Conservation (phyloP, 495 filamentous ascomycete genomes). For the Barbatosphaeria neglecta region DNA sequence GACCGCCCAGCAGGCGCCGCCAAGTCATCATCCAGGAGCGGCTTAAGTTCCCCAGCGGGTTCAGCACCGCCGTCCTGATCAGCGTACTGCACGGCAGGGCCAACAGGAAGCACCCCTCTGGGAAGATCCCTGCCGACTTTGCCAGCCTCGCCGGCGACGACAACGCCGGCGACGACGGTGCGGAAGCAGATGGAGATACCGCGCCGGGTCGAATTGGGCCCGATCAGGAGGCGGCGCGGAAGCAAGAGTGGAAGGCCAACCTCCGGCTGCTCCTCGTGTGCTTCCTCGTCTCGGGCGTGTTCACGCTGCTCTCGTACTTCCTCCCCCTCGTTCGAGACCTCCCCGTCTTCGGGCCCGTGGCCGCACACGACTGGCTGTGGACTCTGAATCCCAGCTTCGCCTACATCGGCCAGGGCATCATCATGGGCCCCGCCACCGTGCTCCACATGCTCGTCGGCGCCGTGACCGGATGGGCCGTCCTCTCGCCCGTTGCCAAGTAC, state of each 20-base stretch:
- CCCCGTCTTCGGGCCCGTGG: slow-evolving; percentile 65
- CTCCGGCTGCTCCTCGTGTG: slow-evolving; percentile 40
- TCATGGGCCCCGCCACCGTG: slow-evolving; percentile 89
- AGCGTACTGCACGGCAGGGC: slow-evolving; percentile 64
- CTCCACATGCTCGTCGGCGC: slow-evolving; percentile 93
- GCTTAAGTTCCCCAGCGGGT: slow-evolving; percentile 86
- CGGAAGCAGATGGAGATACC: slow-evolving; percentile 1
- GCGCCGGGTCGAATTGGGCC: too few relatives aligned
- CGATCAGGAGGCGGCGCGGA: slow-evolving; percentile 7
- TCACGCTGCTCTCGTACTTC: slow-evolving; percentile 85
- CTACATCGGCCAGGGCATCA: slow-evolving; percentile 77
- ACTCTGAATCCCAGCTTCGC: slow-evolving; percentile 90
- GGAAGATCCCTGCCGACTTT: slow-evolving; percentile 8
- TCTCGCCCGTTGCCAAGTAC: slow-evolving; percentile 77
- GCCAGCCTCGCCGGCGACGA: slow-evolving; percentile 13
- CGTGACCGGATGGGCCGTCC: slow-evolving; percentile 77
- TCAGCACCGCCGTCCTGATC: slow-evolving; percentile 90
- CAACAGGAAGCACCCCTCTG: not conserved
- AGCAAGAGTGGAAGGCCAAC: slow-evolving; percentile 39
- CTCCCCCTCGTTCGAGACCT: slow-evolving; percentile 73
- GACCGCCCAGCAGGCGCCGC: slow-evolving; percentile 32
- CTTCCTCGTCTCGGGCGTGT: slow-evolving; percentile 41
- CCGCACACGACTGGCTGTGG: slow-evolving; percentile 84
- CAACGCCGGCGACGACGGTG: slow-evolving; percentile 1
- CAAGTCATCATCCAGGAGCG: slow-evolving; percentile 90